Conservation (phyloP, 2,329 filamentous ascomycete genomes). For the Calonectria leucothoes region DNA sequence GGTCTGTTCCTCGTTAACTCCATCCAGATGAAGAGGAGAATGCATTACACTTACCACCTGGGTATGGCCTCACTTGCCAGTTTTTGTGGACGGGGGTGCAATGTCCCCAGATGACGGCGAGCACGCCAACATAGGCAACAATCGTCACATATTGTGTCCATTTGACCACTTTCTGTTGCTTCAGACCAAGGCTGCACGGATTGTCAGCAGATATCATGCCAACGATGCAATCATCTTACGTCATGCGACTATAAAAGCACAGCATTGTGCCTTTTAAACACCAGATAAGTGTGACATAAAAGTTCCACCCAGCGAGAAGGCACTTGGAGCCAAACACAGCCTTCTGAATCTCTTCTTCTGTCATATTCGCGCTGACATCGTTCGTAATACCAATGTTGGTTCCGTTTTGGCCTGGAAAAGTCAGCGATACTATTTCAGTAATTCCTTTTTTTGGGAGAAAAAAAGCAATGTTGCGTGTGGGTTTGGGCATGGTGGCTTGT, state of each 20-base stretch:
- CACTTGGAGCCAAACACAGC: slow-evolving; percentile 49
- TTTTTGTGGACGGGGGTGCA: slow-evolving; percentile 52
- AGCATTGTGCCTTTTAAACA: slow-evolving; percentile 55
- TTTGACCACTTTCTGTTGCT: slow-evolving; percentile 52
- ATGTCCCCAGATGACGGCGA: slow-evolving; percentile 49
- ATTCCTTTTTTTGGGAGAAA: background rate
- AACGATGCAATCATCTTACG: slow-evolving; percentile 42
- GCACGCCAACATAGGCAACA: slow-evolving; percentile 47
- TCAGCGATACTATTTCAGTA: slow-evolving; percentile 12
- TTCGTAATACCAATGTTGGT: slow-evolving; percentile 51
- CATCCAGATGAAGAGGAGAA: no score
- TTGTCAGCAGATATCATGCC: slow-evolving; percentile 13
- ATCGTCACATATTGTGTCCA: slow-evolving; percentile 45
- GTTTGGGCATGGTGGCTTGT: background rate
- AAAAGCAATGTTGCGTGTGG: background rate
- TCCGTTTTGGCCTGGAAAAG: slow-evolving; percentile 49
- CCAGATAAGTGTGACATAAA: slow-evolving; percentile 57
- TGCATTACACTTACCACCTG: slow-evolving; percentile 46
- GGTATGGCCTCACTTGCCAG: slow-evolving; percentile 55
- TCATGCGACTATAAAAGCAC: slow-evolving; percentile 56
- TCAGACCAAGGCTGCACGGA: slow-evolving; percentile 46
- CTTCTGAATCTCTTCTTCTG: slow-evolving; percentile 41
- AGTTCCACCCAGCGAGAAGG: slow-evolving; percentile 52
- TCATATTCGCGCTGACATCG: slow-evolving; percentile 45
- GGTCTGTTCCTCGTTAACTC: slow-evolving; percentile 35